phyloP scores from a whole-genome alignment of 345 rosid genomes.

The Lepidium sativum region DNA sequence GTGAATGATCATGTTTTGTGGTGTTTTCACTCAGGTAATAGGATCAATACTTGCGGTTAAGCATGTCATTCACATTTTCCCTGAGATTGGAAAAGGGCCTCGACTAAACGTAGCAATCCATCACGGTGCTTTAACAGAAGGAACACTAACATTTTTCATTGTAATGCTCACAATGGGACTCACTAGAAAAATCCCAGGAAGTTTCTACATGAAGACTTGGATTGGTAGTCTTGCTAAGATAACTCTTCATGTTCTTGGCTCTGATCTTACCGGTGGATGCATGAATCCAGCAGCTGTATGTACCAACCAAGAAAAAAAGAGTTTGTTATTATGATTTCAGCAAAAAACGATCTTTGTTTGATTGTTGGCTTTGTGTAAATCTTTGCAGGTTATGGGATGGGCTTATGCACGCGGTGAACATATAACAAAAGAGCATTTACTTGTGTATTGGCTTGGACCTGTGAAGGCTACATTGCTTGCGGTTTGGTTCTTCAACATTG shows the following conservation, averaged over 20 bases:
- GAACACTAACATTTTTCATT: constrained; percentile 60
- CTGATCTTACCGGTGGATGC: constrained; percentile 87
- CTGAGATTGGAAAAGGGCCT: constrained; percentile 70
- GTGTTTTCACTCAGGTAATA: constrained; percentile 28
- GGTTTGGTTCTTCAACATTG: constrained; percentile 59
- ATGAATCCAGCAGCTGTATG: constrained; percentile 97
- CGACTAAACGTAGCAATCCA: constrained; percentile 58
- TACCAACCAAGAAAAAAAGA: neutral
- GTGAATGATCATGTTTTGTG: too few relatives aligned
- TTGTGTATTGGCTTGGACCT: constrained; percentile 96
- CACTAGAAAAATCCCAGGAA: constrained; percentile 58
- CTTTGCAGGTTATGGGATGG: constrained; percentile 90
- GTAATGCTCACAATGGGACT: constrained; percentile 61
- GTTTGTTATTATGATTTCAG: neutral
- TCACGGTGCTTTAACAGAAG: constrained; percentile 83
- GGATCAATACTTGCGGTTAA: constrained; percentile 79
- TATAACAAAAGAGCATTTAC: constrained; percentile 79
- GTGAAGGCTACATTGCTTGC: constrained; percentile 71
- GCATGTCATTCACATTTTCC: constrained; percentile 47
- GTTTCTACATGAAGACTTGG: constrained; percentile 87
- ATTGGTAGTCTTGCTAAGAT: constrained; percentile 76
- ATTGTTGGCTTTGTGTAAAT: neutral
- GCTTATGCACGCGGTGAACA: constrained; percentile 92
- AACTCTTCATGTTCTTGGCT: constrained; percentile 83
- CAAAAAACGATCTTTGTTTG: neutral